Evolutionary conservation across 768 basidiomycete species (phyloP), one percentile per base, ranked within the genome.

Genomic region (Rhizopogon rudus): DNA sequence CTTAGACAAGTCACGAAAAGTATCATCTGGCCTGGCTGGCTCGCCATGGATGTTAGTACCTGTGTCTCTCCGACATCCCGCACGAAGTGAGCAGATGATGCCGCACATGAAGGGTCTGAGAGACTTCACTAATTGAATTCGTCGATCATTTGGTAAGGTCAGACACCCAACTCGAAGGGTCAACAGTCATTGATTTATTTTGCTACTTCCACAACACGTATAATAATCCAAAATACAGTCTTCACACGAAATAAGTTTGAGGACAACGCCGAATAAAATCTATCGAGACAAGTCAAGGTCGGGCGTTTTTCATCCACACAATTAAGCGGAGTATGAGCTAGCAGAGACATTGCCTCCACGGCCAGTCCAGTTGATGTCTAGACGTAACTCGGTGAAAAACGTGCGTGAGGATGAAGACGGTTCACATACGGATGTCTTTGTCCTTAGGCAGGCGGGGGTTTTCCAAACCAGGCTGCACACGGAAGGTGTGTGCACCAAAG

Each of bases 401-500:
- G 22, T 44, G 10, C 29, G 50, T 25, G 41, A 31, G n/a, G 5
- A 17, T 5, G 20, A 40, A 42, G 5, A 51, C n/a, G 60, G 37
- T 33, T 41, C 20, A 83, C 91, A 65, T 70, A 93, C 91, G 91
- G 71, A 98, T 93, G 69, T 96, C 91, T 73, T 91, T 76, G 68
- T 83, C 88, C 56, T 81, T 65, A 75, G 84, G 83, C 75, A 96
- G 86, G 67, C 76, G 85, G 49, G 79, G 79, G 72, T 91, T 96
- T 75, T 93, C 94, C 75, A 90, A 89, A 52, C 95, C 93, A 53
- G 93, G 87, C 39, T 93, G 77, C 56, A 98, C 93, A 52, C 86
- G 82, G 92, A 97, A 98, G 53, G 96, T 98, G 79, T 98, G 96
- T 43, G 95, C 92, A 73, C 97, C 96, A 71, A 99, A 99, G 83